These are phyloP conservation scores for Coccinonectria pachysandricola DNA, from an alignment of 2,329 filamentous ascomycete genomes.

Conservation along the genomic window DNA sequence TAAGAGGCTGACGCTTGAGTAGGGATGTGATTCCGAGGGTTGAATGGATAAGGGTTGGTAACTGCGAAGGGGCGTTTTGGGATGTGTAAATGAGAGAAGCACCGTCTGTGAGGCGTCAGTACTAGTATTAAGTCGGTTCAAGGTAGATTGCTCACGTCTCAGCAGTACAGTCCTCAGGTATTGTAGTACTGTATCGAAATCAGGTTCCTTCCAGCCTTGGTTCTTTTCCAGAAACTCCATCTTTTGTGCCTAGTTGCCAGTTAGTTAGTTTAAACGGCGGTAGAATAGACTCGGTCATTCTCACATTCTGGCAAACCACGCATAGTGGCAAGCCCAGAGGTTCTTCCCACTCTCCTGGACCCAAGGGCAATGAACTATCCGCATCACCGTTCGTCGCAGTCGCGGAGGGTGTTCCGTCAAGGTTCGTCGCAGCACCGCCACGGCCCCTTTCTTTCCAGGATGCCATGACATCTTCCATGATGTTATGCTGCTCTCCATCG, in stretches of 20 bases:
- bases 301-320: slow-evolving; percentile 90
- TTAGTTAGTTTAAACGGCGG: no score
- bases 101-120: slow-evolving; percentile 47
- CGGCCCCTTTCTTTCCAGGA: slow-evolving; percentile 69
- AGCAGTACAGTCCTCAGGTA: slow-evolving; percentile 82
- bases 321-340: slow-evolving; percentile 77
- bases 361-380: slow-evolving; percentile 64
- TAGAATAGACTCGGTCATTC: no score
- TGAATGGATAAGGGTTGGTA: slow-evolving; percentile 74
- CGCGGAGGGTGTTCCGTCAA: slow-evolving; percentile 51
- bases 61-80: slow-evolving; percentile 62
- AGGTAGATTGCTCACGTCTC: slow-evolving; percentile 70
- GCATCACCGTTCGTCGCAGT: slow-evolving; percentile 44
- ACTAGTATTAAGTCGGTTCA: slow-evolving; percentile 4
- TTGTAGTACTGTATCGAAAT: slow-evolving; percentile 93
- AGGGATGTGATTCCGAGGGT: slow-evolving; percentile 79
- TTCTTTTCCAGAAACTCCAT: slow-evolving; percentile 87
- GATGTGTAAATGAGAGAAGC: slow-evolving; percentile 79
- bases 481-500: slow-evolving; percentile 64
- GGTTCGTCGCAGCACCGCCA: slow-evolving; percentile 48
- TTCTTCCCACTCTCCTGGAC: slow-evolving; percentile 89
- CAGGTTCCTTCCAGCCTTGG: slow-evolving; percentile 86
- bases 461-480: slow-evolving; percentile 78
- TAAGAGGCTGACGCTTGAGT: slow-evolving; percentile 66
- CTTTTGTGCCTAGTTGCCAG: slow-evolving; percentile 56